Conservation (phyloP, 176 grass and related monocot species). For the Oryza meridionalis region DNA sequence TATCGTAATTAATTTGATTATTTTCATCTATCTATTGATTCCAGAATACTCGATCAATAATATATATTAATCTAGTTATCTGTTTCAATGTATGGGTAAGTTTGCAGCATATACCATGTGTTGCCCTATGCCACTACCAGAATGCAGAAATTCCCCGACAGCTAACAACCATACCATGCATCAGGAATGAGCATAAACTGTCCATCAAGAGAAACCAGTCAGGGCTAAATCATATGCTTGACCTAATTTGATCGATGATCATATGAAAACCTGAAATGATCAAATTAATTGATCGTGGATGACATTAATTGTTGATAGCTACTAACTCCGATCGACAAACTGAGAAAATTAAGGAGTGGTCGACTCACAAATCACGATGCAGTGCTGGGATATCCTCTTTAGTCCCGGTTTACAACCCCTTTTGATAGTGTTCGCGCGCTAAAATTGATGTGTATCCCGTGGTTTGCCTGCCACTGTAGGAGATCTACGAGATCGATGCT, state of each 20-base stretch:
- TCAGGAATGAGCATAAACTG: not conserved
- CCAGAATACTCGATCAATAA: not conserved
- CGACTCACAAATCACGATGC: not conserved
- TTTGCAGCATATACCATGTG: not conserved
- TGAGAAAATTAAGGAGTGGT: no score
- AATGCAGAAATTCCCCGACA: not conserved
- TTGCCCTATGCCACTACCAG: not conserved
- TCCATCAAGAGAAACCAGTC: not conserved
- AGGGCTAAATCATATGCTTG: not conserved
- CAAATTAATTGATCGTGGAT: not conserved
- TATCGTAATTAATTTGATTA: constrained; percentile 25
- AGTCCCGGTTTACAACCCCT: no score
- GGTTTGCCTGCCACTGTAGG: not conserved
- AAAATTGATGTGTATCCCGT: not conserved
- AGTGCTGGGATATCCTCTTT: not conserved
- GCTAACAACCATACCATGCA: not conserved
- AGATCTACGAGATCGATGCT: not conserved
- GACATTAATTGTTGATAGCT: not conserved
- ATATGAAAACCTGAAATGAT: no score
- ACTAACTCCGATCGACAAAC: no score
- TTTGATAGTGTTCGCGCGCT: not conserved
- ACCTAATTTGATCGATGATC: not conserved
- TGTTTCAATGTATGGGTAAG: not conserved
- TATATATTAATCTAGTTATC: not conserved
- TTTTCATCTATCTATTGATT: constrained; percentile 27